phyloP scores from a whole-genome alignment of 768 basidiomycete genomes.

The Suillus fuscotomentosus region DNA sequence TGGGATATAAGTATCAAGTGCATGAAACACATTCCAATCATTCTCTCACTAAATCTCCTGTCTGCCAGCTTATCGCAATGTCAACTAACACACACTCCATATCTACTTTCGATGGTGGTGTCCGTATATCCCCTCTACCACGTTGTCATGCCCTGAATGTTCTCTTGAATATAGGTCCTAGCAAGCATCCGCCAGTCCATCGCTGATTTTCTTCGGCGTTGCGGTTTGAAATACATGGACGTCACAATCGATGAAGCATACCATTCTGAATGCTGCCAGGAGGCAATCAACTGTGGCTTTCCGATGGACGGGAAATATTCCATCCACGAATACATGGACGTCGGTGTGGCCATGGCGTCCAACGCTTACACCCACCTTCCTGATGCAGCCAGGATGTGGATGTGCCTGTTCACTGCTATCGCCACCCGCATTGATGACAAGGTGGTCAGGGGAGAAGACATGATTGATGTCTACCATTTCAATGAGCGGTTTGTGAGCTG shows the following conservation, averaged over 20 bases:
- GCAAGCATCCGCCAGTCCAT: background rate
- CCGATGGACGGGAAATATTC: conserved; percentile 15
- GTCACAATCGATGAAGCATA: background rate
- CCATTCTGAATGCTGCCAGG: conserved; percentile 12
- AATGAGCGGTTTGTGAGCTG: conserved; percentile 24
- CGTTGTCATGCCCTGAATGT: no score
- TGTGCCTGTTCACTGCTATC: background rate
- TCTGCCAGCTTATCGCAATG: no score
- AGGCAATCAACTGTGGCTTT: conserved; percentile 18
- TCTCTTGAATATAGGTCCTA: background rate
- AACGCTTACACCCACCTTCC: background rate
- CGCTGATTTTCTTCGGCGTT: background rate
- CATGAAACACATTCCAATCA: no score
- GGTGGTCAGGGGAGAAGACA: conserved; percentile 10
- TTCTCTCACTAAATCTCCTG: no score
- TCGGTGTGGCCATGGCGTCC: conserved; percentile 16
- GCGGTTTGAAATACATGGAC: background rate
- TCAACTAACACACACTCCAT: no score
- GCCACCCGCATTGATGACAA: background rate
- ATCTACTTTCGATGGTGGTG: no score
- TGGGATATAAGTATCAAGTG: no score
- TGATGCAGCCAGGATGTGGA: background rate
- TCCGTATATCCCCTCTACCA: no score
- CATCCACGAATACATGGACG: conserved; percentile 21
- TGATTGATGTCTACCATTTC: conserved; percentile 24